phyloP scores from a whole-genome alignment of 2,329 filamentous ascomycete genomes.

The Stachybotrys chlorohalonatus region DNA sequence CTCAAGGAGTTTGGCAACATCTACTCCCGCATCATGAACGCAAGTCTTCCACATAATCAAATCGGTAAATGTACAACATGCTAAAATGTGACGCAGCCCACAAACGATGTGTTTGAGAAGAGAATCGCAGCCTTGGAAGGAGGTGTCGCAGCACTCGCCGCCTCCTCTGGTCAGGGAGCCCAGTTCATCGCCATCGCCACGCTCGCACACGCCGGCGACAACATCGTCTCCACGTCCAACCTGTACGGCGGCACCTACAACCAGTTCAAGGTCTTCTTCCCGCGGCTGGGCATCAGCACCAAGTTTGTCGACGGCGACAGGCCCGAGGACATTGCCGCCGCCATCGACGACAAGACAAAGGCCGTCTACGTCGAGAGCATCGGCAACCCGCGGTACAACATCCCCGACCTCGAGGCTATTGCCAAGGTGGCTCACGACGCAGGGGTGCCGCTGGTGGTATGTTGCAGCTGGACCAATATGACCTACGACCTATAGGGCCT shows the following conservation, averaged over 20 bases:
- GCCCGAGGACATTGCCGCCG: constrained; percentile 66
- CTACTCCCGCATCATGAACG: constrained; percentile 94
- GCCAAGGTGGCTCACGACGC: constrained; percentile 65
- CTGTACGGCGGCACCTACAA: constrained; percentile 96
- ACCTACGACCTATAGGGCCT: background rate
- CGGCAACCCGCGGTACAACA: constrained; percentile 87
- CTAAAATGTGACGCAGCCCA: constrained; percentile 49
- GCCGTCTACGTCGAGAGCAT: constrained; percentile 88
- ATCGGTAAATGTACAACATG: background rate
- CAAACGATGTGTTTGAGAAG: constrained; percentile 93
- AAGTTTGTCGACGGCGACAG: constrained; percentile 82
- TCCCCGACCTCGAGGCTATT: constrained; percentile 85
- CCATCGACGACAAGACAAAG: constrained; percentile 91
- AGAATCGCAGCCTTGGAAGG: constrained; percentile 92
- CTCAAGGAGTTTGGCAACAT: constrained; percentile 98
- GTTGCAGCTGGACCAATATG: constrained; percentile 10
- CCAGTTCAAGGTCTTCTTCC: constrained; percentile 86
- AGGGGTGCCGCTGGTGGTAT: constrained; percentile 56
- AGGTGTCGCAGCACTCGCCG: constrained; percentile 75
- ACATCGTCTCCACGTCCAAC: constrained; percentile 85
- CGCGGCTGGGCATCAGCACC: constrained; percentile 76
- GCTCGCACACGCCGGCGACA: constrained; percentile 82
- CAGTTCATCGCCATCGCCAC: constrained; percentile 85
- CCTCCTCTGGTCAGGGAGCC: constrained; percentile 79
- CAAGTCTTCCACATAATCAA: constrained; percentile 27